Evolutionary conservation across 2,329 filamentous ascomycete species (phyloP).

Genomic region (Diaporthe caulivora): DNA sequence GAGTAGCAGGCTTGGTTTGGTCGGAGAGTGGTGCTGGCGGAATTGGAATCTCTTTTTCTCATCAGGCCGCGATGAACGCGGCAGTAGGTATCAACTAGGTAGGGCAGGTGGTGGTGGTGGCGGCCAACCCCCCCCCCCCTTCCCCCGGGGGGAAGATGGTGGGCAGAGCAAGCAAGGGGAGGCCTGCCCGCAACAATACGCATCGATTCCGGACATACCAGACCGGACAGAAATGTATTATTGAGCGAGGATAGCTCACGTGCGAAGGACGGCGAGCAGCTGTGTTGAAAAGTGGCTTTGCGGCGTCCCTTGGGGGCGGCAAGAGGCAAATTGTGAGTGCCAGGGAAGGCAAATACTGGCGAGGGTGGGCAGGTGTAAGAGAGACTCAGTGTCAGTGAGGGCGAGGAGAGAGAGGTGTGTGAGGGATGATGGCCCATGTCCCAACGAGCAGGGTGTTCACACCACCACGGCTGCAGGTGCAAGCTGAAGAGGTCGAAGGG

Average conservation of each 20-base stretch:
- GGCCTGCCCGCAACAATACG: background rate
- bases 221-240: background rate
- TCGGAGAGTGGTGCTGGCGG: background rate
- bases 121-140: too few relatives aligned
- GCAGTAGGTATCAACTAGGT: background rate
- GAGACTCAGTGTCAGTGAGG: background rate
- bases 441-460: constrained; percentile 27
- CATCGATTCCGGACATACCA: background rate
- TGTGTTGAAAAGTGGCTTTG: constrained; percentile 2
- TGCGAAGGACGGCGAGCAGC: background rate
- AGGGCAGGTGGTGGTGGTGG: background rate
- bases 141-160: too few relatives aligned
- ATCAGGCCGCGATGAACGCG: constrained; percentile 10
- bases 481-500: constrained; percentile 17
- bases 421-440: background rate
- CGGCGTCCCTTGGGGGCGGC: background rate
- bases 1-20: background rate
- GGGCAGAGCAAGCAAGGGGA: background rate
- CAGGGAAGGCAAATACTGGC: constrained; percentile 6
- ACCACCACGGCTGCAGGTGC: constrained; percentile 34
- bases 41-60: background rate
- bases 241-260: background rate
- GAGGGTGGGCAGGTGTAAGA: background rate
- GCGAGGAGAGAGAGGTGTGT: background rate
- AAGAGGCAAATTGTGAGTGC: constrained; percentile 24